phyloP scores from a whole-genome alignment of 176 grass and related monocot genomes.

The Raddia distichophylla region DNA sequence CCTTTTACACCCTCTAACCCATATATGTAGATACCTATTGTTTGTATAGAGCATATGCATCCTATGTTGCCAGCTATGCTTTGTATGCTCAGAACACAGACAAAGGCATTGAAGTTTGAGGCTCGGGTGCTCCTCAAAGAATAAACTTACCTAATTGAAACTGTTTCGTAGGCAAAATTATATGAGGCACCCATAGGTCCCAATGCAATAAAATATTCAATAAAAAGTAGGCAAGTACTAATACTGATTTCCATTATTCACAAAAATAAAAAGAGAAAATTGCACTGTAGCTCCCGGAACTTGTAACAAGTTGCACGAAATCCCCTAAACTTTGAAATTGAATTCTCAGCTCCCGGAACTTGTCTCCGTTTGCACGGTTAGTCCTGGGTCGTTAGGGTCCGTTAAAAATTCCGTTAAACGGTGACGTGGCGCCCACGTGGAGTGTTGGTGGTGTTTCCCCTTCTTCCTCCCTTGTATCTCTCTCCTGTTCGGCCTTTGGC shows the following conservation, averaged over 20 bases:
- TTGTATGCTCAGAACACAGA: background rate
- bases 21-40: background rate
- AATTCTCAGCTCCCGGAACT: no score
- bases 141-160: background rate
- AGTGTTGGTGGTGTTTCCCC: no score
- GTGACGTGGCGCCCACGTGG: no score
- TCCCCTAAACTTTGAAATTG: no score
- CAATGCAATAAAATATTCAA: background rate
- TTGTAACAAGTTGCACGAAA: no score
- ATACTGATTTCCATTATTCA: background rate
- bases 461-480: no score
- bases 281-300: no score
- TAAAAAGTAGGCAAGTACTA: background rate
- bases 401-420: no score
- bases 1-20: background rate
- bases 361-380: no score
- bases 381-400: no score
- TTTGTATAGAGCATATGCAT: background rate
- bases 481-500: no score
- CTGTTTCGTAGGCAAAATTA: background rate
- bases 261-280: constrained; percentile 14
- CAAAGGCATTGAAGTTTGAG: background rate
- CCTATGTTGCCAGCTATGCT: background rate
- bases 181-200: background rate
- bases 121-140: background rate